Evolutionary conservation across 2,329 filamentous ascomycete genomes (phyloP).

Genomic region (Tolypocladium sp.): DNA sequence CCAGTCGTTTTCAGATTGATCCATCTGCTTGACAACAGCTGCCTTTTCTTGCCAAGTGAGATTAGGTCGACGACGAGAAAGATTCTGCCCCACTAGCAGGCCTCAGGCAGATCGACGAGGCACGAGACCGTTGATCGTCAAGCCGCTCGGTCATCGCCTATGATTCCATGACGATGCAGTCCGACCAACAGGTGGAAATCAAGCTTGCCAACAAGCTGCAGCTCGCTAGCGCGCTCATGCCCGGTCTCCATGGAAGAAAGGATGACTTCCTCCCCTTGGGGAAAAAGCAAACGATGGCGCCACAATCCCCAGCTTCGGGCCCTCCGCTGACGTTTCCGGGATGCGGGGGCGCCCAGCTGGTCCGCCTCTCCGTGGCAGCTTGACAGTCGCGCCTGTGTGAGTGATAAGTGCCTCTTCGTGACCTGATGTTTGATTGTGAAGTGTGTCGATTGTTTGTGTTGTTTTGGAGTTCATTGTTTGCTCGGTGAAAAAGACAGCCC

Average conservation of each 20-base stretch:
- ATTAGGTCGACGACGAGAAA: too few relatives aligned
- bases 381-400: too few relatives aligned
- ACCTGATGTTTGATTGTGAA: background rate
- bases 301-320: background rate
- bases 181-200: background rate
- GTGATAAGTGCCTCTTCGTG: background rate
- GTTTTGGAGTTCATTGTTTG: background rate
- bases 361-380: background rate
- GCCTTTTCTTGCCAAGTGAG: too few relatives aligned
- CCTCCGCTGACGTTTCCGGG: background rate
- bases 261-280: background rate
- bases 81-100: too few relatives aligned
- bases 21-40: too few relatives aligned
- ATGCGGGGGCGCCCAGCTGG: background rate
- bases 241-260: background rate
- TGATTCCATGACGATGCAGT: background rate
- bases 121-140: background rate
- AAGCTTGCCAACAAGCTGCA: background rate
- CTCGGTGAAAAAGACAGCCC: background rate
- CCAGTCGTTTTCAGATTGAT: too few relatives aligned
- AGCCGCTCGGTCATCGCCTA: background rate
- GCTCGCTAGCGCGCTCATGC: background rate
- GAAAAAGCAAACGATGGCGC: background rate
- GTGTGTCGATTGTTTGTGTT: background rate
- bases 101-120: too few relatives aligned